Conservation (phyloP, 148 eudicot genomes). For the Vaccinium vitisidaea region DNA sequence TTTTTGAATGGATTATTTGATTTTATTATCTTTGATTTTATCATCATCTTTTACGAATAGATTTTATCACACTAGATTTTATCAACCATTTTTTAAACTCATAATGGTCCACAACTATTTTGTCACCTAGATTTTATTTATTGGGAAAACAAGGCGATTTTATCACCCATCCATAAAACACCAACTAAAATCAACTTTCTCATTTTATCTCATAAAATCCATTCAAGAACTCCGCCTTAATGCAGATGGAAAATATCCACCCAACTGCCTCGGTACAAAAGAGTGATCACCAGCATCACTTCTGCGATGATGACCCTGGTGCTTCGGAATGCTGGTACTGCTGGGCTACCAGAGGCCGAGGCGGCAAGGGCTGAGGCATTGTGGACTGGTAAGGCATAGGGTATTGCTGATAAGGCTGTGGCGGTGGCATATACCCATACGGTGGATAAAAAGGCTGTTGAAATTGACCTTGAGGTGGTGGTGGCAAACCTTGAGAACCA, state of each 20-base stretch:
- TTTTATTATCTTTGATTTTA: too few relatives aligned
- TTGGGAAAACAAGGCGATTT: too few relatives aligned
- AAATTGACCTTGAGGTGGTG: conserved; percentile 53
- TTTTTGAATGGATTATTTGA: too few relatives aligned
- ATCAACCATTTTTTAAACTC: too few relatives aligned
- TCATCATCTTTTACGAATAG: too few relatives aligned
- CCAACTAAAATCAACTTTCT: too few relatives aligned
- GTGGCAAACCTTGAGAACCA: conserved; percentile 51
- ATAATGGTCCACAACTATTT: too few relatives aligned
- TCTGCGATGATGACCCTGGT: conserved; percentile 22
- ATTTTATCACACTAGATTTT: too few relatives aligned
- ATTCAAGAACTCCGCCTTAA: too few relatives aligned
- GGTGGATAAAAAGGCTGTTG: conserved; percentile 72
- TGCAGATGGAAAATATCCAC: not conserved
- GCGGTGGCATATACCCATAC: conserved; percentile 62
- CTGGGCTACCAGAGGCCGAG: conserved; percentile 27
- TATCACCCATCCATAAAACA: too few relatives aligned
- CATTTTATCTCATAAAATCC: too few relatives aligned
- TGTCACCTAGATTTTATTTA: too few relatives aligned
- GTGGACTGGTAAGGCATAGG: conserved; percentile 48
- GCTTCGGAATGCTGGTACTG: conserved; percentile 33
- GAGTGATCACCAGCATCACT: not conserved
- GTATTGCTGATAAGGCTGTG: conserved; percentile 58
- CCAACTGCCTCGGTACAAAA: conserved; percentile 1
- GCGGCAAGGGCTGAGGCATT: conserved; percentile 32